These are phyloP conservation scores for Ilex asprella DNA, from an alignment of 257 asterid species.

Conservation along the genomic window DNA sequence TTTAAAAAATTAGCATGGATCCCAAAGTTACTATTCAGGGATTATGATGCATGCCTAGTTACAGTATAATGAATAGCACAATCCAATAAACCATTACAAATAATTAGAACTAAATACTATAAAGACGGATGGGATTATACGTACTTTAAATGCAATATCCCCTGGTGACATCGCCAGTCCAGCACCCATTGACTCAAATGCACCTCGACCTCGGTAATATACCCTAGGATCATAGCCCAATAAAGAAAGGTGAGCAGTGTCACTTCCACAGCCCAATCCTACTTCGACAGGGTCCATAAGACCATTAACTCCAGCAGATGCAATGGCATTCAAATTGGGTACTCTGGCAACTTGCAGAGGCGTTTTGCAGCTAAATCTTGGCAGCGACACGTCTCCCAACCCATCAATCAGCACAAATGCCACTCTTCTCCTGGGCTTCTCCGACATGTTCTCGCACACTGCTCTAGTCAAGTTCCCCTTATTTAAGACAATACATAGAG, in stretches of 20 bases:
- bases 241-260: constrained; percentile 91
- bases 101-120: background rate
- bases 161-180: constrained; percentile 97
- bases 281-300: constrained; percentile 98
- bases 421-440: constrained; percentile 72
- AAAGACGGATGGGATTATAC: constrained; percentile 6
- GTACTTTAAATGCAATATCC: constrained; percentile 89
- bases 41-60: too few relatives aligned
- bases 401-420: constrained; percentile 93
- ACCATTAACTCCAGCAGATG: constrained; percentile 87
- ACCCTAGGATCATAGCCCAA: constrained; percentile 88
- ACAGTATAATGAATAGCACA: constrained; percentile 1
- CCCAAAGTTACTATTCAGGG: too few relatives aligned
- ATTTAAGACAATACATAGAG: too few relatives aligned
- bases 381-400: constrained; percentile 85
- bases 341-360: constrained; percentile 69
- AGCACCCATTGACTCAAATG: constrained; percentile 98
- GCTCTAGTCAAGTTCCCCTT: background rate
- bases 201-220: constrained; percentile 96
- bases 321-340: constrained; percentile 77
- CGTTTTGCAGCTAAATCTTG: constrained; percentile 63
- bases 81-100: background rate
- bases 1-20: too few relatives aligned
- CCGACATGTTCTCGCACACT: constrained; percentile 46
- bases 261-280: constrained; percentile 95